phyloP scores from a whole-genome alignment of 306 rosid species.

The Nissolia schottii region DNA sequence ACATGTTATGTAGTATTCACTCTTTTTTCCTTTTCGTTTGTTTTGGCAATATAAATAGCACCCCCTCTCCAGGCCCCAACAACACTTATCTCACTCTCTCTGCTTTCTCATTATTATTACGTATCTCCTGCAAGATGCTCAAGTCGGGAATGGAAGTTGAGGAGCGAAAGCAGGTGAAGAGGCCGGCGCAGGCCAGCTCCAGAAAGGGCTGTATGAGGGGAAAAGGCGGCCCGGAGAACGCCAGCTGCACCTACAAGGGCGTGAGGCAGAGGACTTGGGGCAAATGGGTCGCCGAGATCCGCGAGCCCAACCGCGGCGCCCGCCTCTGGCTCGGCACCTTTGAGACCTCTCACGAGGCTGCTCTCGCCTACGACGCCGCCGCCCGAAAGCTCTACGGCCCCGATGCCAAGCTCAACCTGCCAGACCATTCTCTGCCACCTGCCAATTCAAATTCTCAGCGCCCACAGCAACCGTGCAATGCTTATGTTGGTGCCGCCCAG shows the following conservation, averaged over 20 bases:
- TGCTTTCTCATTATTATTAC: neutral
- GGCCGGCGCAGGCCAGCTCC: conserved; percentile 61
- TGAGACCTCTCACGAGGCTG: conserved; percentile 71
- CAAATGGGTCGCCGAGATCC: conserved; percentile 96
- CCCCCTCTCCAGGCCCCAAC: neutral
- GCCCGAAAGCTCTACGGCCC: conserved; percentile 76
- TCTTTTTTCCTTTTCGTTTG: neutral
- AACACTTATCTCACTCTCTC: neutral
- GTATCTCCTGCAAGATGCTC: conserved; percentile 39
- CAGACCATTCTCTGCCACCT: conserved; percentile 19
- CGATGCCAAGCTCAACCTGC: conserved; percentile 79
- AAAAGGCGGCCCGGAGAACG: conserved; percentile 89
- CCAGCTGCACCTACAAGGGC: conserved; percentile 79
- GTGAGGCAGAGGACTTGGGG: conserved; percentile 98
- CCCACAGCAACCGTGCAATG: neutral
- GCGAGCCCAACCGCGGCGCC: conserved; percentile 89
- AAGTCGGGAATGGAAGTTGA: conserved; percentile 23
- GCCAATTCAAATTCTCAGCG: neutral
- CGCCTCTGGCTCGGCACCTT: conserved; percentile 96
- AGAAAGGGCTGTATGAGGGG: conserved; percentile 95
- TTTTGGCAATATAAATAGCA: conserved; percentile 30
- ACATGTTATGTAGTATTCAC: neutral
- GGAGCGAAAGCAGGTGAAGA: conserved; percentile 37
- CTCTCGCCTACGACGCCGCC: conserved; percentile 77
- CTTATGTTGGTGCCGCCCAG: neutral